Evolutionary conservation across 805 yeast genomes (phyloP).

Genomic region (Brettanomyces sp.): DNA sequence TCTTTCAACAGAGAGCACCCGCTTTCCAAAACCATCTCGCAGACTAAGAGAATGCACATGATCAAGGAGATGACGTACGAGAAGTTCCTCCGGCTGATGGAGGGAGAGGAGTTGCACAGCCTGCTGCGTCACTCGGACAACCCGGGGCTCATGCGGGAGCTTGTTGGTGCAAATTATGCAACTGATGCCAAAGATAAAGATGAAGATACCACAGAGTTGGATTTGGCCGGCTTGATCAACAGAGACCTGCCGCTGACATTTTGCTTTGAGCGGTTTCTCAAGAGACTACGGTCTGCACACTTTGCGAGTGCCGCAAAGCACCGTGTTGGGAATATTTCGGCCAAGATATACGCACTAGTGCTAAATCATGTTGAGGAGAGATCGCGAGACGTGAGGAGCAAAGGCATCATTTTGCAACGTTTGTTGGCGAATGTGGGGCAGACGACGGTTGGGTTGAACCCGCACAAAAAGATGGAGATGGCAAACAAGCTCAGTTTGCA

Average conservation of each 20-base stretch:
- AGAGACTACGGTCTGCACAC: conserved; percentile 55
- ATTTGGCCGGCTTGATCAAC: conserved; percentile 31
- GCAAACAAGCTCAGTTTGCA: conserved; percentile 21
- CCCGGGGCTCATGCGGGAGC: background rate
- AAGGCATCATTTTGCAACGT: conserved; percentile 14
- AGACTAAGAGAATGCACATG: conserved; percentile 46
- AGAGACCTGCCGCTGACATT: conserved; percentile 46
- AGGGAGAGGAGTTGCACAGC: conserved; percentile 7
- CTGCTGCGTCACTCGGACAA: background rate
- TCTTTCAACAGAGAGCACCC: conserved; percentile 19
- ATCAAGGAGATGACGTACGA: conserved; percentile 49
- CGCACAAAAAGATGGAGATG: conserved; percentile 14
- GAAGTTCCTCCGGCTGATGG: conserved; percentile 12
- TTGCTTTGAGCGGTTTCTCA: conserved; percentile 58
- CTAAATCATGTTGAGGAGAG: conserved; percentile 49
- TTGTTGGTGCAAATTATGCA: background rate
- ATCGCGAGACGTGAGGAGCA: conserved; percentile 23
- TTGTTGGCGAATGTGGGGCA: conserved; percentile 23
- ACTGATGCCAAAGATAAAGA: conserved; percentile 2
- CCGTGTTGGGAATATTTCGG: conserved; percentile 60
- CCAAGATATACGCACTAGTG: conserved; percentile 52
- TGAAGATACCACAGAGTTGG: conserved; percentile 5
- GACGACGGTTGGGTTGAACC: conserved; percentile 25
- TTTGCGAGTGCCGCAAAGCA: conserved; percentile 54
- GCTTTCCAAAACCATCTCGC: conserved; percentile 29